These are phyloP conservation scores for Sclerotinia spermophila DNA, from an alignment of 2,329 filamentous ascomycete genomes.

Conservation along the genomic window DNA sequence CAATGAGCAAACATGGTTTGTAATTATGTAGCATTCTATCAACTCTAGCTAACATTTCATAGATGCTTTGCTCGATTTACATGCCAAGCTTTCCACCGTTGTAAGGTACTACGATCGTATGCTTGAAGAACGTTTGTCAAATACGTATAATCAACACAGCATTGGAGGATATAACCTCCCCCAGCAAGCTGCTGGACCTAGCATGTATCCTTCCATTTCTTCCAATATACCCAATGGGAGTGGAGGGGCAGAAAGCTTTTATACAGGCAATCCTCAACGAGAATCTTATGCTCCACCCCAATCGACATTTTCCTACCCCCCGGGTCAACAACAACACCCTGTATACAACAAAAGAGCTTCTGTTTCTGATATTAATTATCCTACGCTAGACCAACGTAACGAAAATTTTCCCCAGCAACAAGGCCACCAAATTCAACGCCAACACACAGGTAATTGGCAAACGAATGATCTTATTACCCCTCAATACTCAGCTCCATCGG, in stretches of 20 bases:
- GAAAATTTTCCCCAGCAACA: slow-evolving; percentile 35
- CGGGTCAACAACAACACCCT: slow-evolving; percentile 45
- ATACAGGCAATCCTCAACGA: slow-evolving; percentile 60
- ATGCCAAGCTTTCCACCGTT: slow-evolving; percentile 92
- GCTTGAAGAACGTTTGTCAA: slow-evolving; percentile 92
- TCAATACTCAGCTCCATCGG: slow-evolving; percentile 26
- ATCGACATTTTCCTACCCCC: slow-evolving; percentile 48
- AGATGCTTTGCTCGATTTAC: slow-evolving; percentile 91
- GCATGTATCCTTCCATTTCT: slow-evolving; percentile 69
- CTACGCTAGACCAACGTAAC: slow-evolving; percentile 25
- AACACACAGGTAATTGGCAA: slow-evolving; percentile 52
- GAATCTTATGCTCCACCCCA: slow-evolving; percentile 50
- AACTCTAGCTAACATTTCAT: slow-evolving; percentile 32
- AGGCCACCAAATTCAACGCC: slow-evolving; percentile 46
- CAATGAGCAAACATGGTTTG: slow-evolving; percentile 98
- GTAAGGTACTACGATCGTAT: slow-evolving; percentile 97
- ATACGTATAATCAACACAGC: slow-evolving; percentile 81
- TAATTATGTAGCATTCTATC: slow-evolving; percentile 18
- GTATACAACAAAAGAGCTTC: slow-evolving; percentile 35
- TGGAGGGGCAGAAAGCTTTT: slow-evolving; percentile 72
- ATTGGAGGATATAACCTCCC: slow-evolving; percentile 62
- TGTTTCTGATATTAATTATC: slow-evolving; percentile 27
- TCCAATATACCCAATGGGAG: slow-evolving; percentile 46
- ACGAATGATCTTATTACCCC: slow-evolving; percentile 24
- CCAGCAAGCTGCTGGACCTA: slow-evolving; percentile 47